phyloP scores from a whole-genome alignment of 2,329 filamentous ascomycete genomes.

The Fusarium caatingaense region DNA sequence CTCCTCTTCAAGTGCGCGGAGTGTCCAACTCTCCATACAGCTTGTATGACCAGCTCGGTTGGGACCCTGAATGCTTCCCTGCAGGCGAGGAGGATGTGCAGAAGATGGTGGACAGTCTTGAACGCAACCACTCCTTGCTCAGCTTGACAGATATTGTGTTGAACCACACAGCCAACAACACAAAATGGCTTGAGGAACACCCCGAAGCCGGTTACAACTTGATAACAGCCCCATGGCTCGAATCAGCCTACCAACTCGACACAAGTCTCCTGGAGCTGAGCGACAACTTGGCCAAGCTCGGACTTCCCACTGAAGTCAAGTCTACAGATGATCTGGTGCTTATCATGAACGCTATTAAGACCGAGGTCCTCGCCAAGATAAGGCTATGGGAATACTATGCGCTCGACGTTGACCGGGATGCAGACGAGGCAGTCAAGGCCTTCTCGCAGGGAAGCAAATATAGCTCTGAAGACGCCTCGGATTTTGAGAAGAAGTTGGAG shows the following conservation, averaged over 20 bases:
- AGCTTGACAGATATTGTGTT: conserved; percentile 96
- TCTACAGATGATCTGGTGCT: conserved; percentile 77
- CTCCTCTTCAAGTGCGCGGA: conserved; percentile 88
- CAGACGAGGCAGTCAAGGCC: conserved; percentile 73
- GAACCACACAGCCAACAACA: conserved; percentile 98
- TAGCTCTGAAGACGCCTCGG: conserved; percentile 59
- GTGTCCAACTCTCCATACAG: conserved; percentile 97
- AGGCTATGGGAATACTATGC: conserved; percentile 95
- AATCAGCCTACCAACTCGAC: conserved; percentile 72
- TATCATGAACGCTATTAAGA: conserved; percentile 87
- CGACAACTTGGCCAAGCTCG: conserved; percentile 74
- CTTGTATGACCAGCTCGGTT: conserved; percentile 89
- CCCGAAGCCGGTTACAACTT: conserved; percentile 97
- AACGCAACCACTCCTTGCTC: conserved; percentile 84
- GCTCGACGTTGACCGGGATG: conserved; percentile 79
- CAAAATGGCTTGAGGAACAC: conserved; percentile 91
- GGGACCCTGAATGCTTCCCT: conserved; percentile 85
- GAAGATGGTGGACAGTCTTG: conserved; percentile 81
- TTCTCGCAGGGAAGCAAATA: conserved; percentile 74
- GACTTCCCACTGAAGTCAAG: conserved; percentile 80
- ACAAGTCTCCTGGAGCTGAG: conserved; percentile 79
- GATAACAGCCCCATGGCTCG: conserved; percentile 83
- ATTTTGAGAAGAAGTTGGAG: conserved; percentile 54
- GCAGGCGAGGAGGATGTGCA: conserved; percentile 85
- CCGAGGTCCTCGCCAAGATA: conserved; percentile 79